phyloP scores from a whole-genome alignment of 2,329 filamentous ascomycete genomes.

The Nigrospora osmanthi region DNA sequence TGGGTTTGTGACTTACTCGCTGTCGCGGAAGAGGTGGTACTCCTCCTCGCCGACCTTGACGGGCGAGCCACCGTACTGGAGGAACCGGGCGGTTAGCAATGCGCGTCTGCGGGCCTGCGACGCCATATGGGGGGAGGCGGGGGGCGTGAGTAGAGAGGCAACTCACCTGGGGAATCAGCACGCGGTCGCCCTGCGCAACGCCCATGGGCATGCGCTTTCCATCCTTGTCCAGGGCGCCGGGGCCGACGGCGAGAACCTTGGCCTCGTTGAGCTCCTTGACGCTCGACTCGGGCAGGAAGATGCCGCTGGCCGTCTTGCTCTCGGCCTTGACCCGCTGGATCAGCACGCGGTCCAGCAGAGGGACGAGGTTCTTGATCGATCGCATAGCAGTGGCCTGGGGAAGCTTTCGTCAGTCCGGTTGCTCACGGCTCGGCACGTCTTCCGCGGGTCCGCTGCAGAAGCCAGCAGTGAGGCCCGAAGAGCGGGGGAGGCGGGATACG shows the following conservation, averaged over 20 bases:
- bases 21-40: constrained; percentile 91
- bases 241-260: constrained; percentile 90
- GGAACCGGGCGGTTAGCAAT: constrained; percentile 5
- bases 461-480: too few relatives aligned
- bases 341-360: constrained; percentile 95
- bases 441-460: too few relatives aligned
- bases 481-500: too few relatives aligned
- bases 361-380: constrained; percentile 89
- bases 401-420: too few relatives aligned
- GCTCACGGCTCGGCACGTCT: too few relatives aligned
- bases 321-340: constrained; percentile 98
- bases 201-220: constrained; percentile 83
- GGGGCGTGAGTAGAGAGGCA: not conserved
- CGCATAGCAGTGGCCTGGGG: constrained; percentile 67
- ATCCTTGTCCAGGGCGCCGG: constrained; percentile 78
- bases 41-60: constrained; percentile 98
- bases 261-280: constrained; percentile 99
- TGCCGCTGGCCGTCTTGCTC: constrained; percentile 89
- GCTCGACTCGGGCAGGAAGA: constrained; percentile 94
- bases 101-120: not conserved
- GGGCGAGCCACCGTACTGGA: constrained; percentile 82
- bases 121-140: too few relatives aligned
- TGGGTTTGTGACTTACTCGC: constrained; percentile 65
- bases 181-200: constrained; percentile 78
- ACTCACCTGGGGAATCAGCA: constrained; percentile 87